Base-by-base conservation (phyloP, 495 filamentous ascomycete genomes). In the Penicillium silybi region DNA sequence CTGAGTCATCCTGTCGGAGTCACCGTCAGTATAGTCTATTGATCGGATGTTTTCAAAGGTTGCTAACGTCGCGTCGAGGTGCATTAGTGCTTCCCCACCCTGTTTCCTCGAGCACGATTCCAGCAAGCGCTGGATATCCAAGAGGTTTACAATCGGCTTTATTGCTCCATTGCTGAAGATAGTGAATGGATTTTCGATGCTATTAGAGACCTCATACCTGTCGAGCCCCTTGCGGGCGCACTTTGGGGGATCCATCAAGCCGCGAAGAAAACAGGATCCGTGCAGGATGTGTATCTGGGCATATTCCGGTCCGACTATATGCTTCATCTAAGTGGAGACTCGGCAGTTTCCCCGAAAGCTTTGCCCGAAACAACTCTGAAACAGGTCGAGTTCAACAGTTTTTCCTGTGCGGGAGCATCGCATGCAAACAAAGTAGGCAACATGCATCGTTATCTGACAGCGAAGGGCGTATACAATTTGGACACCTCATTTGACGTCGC, bases 301-400 rank as follows among this genome's bases (percentile, higher is more conserved):
- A 78, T 95, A 29, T 95, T 93, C 68, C 83, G 90, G 34, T 95
- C 90, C 3, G 90, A 96, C 61, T 96, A 95, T 68, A 92, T 95
- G 88, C 81, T 95, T 38, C 88, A 95, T 62, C 13, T 48, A 18
- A 40, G 32, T 10, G 44, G 4, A 0, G 20, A 8, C 2, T 10
- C 10, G 18, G 15, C 50, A 2, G 15, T 34, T 8, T 50, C 43
- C 17, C 37, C 23, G 23, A 20, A 13, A 4, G 18, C 17, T 2
- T 2, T 55, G 0, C 49, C 38, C 15, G 43, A 52, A 41, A 48
- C 46, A 4, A 74, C 74, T 18, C 76, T 93, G 57, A 92, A 90
- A 65, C 90, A 96, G 67, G 88, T 96, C 23, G 90, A 95, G 62
- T 92, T 96, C 73, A 95, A 96, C 72, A 92, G 89, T 16, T 88